phyloP scores from a whole-genome alignment of 2,329 filamentous ascomycete genomes.

The Myriosclerotinia scirpicola region DNA sequence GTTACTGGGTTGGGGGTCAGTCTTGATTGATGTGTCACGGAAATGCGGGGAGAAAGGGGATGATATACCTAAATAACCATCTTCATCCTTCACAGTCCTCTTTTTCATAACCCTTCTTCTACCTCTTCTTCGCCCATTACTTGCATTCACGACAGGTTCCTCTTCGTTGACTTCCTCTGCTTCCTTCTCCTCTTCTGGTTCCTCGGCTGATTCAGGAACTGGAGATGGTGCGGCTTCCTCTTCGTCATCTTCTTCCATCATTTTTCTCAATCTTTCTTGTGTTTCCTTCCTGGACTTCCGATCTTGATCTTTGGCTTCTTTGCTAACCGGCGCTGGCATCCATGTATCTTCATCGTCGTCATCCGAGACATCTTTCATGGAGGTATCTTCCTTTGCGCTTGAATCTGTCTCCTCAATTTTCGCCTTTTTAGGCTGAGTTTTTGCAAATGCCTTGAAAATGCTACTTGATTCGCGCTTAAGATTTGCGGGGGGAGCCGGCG shows the following conservation, averaged over 20 bases:
- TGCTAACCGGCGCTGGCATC: conserved; percentile 40
- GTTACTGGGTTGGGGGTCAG: conserved; percentile 61
- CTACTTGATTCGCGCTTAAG: conserved; percentile 61
- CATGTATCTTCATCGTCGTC: conserved; percentile 52
- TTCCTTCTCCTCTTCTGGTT: conserved; percentile 40
- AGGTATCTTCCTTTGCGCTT: conserved; percentile 50
- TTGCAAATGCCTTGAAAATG: conserved; percentile 80
- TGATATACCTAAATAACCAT: conserved; percentile 79
- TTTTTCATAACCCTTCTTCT: conserved; percentile 83
- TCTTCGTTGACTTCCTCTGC: conserved; percentile 45
- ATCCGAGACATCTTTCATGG: conserved; percentile 57
- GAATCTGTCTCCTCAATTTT: conserved; percentile 46
- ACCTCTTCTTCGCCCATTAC: conserved; percentile 70
- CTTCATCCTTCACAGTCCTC: conserved; percentile 80
- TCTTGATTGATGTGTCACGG: neutral
- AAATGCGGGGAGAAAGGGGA: neutral
- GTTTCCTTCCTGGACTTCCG: conserved; percentile 58
- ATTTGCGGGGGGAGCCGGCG: conserved; percentile 33
- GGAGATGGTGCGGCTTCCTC: conserved; percentile 33
- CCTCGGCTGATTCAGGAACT: conserved; percentile 36
- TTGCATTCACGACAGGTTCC: conserved; percentile 50
- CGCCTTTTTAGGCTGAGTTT: conserved; percentile 62
- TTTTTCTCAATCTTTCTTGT: conserved; percentile 64
- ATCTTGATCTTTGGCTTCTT: conserved; percentile 38
- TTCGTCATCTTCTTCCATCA: conserved; percentile 72